Evolutionary conservation across 2,329 filamentous ascomycete species (phyloP).

Genomic region (Aspergillus carbonarius): DNA sequence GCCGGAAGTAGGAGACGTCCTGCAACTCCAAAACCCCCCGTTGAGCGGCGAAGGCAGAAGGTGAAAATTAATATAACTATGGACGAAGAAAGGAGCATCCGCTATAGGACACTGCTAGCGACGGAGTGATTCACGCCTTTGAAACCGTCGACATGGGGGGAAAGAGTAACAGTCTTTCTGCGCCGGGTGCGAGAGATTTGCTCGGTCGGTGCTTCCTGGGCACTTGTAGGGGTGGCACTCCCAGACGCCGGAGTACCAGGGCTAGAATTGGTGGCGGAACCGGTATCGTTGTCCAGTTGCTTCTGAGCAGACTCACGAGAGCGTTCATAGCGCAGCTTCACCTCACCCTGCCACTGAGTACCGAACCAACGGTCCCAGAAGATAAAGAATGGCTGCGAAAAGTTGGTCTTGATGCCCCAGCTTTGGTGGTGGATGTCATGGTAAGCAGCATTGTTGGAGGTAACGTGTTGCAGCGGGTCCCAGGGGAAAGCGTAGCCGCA

Average conservation of each 20-base stretch:
- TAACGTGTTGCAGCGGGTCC: constrained; percentile 89
- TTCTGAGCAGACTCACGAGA: constrained; percentile 57
- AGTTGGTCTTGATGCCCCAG: constrained; percentile 85
- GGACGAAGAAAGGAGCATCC: not conserved
- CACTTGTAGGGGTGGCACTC: constrained; percentile 17
- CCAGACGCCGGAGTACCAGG: constrained; percentile 27
- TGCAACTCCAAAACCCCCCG: constrained; percentile 27
- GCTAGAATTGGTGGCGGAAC: constrained; percentile 24
- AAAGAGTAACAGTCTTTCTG: constrained; percentile 34
- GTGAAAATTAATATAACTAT: not conserved
- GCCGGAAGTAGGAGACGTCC: constrained; percentile 30
- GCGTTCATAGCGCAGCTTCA: constrained; percentile 59
- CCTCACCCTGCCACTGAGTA: constrained; percentile 77
- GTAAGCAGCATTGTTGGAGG: constrained; percentile 92
- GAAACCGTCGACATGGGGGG: constrained; percentile 33
- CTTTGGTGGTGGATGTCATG: constrained; percentile 99
- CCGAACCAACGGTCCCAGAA: constrained; percentile 85
- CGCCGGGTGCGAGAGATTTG: constrained; percentile 31
- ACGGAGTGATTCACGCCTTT: constrained; percentile 40
- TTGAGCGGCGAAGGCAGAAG: not conserved
- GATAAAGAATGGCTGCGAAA: constrained; percentile 66
- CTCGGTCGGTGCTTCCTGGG: constrained; percentile 25
- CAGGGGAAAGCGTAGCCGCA: constrained; percentile 95
- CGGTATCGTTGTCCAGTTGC: constrained; percentile 52
- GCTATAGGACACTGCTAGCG: constrained; percentile 41